A percentile compares a stretch with the other conserved stretches of the same genome.
Evolutionary conservation across 352 stramenopile species (phyloP).

Genomic region (Globisporangium solare): DNA sequence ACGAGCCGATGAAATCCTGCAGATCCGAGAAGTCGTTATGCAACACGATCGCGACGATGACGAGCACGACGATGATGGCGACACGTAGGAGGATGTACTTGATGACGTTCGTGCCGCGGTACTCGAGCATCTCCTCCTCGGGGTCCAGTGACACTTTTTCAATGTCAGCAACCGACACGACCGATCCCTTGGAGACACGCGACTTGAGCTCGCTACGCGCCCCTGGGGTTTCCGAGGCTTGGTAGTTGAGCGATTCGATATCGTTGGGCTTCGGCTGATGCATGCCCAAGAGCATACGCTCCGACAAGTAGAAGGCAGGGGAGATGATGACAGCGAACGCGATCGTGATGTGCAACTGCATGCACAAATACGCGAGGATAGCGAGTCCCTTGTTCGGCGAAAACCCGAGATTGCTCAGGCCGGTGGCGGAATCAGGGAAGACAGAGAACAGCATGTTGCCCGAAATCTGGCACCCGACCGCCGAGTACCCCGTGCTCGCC

Average conservation of each 20-base stretch:
- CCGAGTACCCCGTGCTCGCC: constrained; percentile 39
- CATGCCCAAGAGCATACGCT: constrained; percentile 36
- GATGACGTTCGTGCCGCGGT: constrained; percentile 22
- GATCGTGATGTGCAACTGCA: constrained; percentile 46
- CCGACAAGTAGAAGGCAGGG: constrained; percentile 34
- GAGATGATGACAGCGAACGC: constrained; percentile 33
- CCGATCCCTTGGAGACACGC: constrained; percentile 19
- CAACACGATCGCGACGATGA: constrained; percentile 23
- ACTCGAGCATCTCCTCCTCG: constrained; percentile 20
- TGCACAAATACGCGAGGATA: constrained; percentile 23
- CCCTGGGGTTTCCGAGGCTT: constrained; percentile 12
- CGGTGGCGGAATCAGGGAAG: constrained; percentile 29
- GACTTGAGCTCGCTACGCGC: constrained; percentile 5
- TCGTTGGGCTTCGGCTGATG: constrained; percentile 18
- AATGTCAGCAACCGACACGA: constrained; percentile 19
- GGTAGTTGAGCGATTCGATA: constrained; percentile 17
- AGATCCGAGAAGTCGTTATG: constrained; percentile 30
- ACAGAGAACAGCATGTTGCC: constrained; percentile 70
- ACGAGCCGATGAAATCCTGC: constrained; percentile 34
- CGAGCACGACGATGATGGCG: constrained; percentile 23
- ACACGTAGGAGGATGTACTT: constrained; percentile 28
- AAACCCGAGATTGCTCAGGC: constrained; percentile 21
- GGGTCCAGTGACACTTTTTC: constrained; percentile 6
- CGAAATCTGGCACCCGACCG: constrained; percentile 58
- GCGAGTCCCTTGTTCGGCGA: constrained; percentile 14